Evolutionary conservation across 192 early-diverging fungal genomes (phyloP).

Genomic region (Ambispora gerdemannii): DNA sequence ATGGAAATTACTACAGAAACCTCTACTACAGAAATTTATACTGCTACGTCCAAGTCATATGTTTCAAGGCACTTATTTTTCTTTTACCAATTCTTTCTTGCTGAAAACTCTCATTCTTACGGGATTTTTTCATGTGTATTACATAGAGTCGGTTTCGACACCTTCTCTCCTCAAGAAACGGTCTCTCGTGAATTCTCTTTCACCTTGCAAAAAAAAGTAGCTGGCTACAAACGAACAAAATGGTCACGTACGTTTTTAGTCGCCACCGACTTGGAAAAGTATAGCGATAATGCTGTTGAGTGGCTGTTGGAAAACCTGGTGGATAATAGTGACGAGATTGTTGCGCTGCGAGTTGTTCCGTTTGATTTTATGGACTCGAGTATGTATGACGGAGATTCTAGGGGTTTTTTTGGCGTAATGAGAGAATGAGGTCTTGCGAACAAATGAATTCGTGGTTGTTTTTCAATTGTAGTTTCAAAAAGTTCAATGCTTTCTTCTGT

Average conservation of each 20-base stretch:
- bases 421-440: neutral
- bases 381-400: constrained; percentile 28
- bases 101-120: too few relatives aligned
- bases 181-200: neutral
- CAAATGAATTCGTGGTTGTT: neutral
- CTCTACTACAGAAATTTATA: too few relatives aligned
- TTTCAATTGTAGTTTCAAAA: neutral
- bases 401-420: neutral
- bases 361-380: constrained; percentile 37
- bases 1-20: too few relatives aligned
- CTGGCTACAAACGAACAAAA: neutral
- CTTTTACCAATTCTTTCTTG: too few relatives aligned
- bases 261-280: constrained; percentile 50
- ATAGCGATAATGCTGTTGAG: constrained; percentile 48
- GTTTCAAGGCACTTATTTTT: too few relatives aligned
- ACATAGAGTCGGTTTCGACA: neutral
- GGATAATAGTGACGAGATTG: constrained; percentile 53
- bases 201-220: neutral
- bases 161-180: neutral
- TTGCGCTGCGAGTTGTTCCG: constrained; percentile 38
- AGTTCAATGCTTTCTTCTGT: neutral
- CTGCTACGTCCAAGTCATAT: too few relatives aligned
- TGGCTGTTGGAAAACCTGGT: constrained; percentile 54
- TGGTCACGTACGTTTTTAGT: constrained; percentile 45
- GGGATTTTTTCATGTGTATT: neutral